Conservation (phyloP, 495 filamentous ascomycete genomes). For the Cudoniella acicularis region DNA sequence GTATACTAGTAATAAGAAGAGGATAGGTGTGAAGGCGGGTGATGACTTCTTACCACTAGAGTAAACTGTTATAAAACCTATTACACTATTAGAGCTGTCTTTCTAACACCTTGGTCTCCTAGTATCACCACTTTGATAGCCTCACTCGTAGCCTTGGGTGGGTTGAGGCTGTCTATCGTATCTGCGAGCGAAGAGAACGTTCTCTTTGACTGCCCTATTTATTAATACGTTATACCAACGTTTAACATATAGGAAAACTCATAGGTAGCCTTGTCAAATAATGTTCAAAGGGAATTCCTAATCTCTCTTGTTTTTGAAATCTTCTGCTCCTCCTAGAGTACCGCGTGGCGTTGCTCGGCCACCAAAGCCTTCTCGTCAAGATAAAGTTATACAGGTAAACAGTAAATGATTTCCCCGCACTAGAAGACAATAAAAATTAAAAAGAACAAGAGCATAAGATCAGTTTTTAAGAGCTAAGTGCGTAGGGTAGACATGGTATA, state of each 20-base stretch:
- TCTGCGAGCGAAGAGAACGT: slow-evolving; percentile 1
- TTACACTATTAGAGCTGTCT: background rate
- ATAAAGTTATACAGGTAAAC: background rate
- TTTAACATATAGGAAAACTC: background rate
- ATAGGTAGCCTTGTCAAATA: background rate
- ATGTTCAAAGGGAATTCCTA: background rate
- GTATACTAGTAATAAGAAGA: background rate
- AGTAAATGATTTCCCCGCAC: background rate
- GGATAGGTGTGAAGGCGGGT: background rate
- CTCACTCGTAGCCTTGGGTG: background rate
- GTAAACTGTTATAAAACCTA: background rate
- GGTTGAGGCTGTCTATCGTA: background rate
- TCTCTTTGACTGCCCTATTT: background rate
- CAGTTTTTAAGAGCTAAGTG: background rate
- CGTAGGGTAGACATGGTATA: background rate
- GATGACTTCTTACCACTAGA: background rate
- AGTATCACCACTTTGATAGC: background rate
- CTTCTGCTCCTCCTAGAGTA: background rate
- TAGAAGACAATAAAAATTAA: background rate
- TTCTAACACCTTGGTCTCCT: background rate
- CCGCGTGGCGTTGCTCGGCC: slow-evolving; percentile 1
- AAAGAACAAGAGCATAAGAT: slow-evolving; percentile 1
- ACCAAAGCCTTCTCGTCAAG: slow-evolving; percentile 1
- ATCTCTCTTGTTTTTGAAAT: background rate
- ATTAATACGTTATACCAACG: background rate